Evolutionary conservation across 108 stramenopile genomes (phyloP).

Genomic region (Epithemia pelagica): DNA sequence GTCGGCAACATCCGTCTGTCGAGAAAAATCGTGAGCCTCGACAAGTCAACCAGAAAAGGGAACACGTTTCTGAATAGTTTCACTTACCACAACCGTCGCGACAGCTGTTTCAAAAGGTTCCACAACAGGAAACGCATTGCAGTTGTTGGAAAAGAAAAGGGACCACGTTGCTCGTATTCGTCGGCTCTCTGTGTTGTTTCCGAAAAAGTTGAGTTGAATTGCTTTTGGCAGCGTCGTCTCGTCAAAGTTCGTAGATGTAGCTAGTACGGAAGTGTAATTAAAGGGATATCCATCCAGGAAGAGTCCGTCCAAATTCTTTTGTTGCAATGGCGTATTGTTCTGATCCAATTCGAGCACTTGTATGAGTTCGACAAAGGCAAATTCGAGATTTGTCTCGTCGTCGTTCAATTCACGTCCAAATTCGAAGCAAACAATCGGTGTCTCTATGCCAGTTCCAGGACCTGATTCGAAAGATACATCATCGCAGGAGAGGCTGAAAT

Average conservation of each 20-base stretch:
- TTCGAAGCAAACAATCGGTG: neutral
- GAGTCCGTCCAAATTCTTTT: neutral
- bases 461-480: neutral
- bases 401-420: neutral
- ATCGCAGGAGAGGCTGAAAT: slow-evolving; percentile 8
- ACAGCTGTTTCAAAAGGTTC: neutral
- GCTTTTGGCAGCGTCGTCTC: neutral
- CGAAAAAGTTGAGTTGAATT: slow-evolving; percentile 5
- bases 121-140: neutral
- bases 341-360: slow-evolving; percentile 7
- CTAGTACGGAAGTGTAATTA: slow-evolving; percentile 13
- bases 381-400: slow-evolving; percentile 1
- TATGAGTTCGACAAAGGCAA: slow-evolving; percentile 1
- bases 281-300: slow-evolving; percentile 8
- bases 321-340: neutral
- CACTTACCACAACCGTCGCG: neutral
- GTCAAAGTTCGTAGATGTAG: neutral
- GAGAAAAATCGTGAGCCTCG: no score
- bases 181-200: slow-evolving; percentile 5
- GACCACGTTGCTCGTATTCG: neutral
- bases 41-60: no score
- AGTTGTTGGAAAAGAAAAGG: neutral
- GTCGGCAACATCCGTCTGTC: neutral
- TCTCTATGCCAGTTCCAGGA: neutral
- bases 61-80: no score